phyloP scores from a whole-genome alignment of 352 stramenopile genomes.

The Globisporangium iwayamae region DNA sequence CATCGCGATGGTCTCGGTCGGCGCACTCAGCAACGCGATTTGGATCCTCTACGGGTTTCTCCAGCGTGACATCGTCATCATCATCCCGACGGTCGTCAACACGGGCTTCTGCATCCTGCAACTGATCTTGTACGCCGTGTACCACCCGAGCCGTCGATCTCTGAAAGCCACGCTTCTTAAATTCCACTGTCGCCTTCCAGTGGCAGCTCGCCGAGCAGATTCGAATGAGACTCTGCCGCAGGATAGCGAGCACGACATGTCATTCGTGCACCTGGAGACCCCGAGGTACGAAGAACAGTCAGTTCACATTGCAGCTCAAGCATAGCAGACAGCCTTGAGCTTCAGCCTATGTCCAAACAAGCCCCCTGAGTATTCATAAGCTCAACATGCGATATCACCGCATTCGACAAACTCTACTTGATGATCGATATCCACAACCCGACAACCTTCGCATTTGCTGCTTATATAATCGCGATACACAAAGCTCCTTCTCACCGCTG shows the following conservation, averaged over 20 bases:
- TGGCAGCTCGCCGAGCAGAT: not conserved
- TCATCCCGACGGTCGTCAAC: constrained; percentile 32
- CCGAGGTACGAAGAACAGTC: constrained; percentile 12
- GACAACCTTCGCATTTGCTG: not conserved
- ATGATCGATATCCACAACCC: not conserved
- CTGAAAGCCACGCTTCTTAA: constrained; percentile 7
- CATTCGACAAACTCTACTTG: not conserved
- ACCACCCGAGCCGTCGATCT: constrained; percentile 16
- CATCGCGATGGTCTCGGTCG: constrained; percentile 34
- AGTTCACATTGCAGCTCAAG: not conserved
- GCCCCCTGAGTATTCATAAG: not conserved
- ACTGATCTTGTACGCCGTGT: constrained; percentile 32
- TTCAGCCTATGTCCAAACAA: not conserved
- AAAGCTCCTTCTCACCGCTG: not conserved
- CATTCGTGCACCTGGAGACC: constrained; percentile 22
- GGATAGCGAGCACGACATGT: constrained; percentile 18
- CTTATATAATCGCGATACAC: not conserved
- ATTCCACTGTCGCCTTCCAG: not conserved
- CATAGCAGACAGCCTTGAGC: not conserved
- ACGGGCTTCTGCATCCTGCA: constrained; percentile 29
- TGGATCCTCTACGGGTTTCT: constrained; percentile 40
- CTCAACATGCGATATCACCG: not conserved
- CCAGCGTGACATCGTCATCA: constrained; percentile 29
- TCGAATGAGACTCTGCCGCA: not conserved
- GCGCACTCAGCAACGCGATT: constrained; percentile 33